Evolutionary conservation across 495 filamentous ascomycete genomes (phyloP), one percentile per base, ranked within the genome.

Genomic region (Penicillium robsamsonii): DNA sequence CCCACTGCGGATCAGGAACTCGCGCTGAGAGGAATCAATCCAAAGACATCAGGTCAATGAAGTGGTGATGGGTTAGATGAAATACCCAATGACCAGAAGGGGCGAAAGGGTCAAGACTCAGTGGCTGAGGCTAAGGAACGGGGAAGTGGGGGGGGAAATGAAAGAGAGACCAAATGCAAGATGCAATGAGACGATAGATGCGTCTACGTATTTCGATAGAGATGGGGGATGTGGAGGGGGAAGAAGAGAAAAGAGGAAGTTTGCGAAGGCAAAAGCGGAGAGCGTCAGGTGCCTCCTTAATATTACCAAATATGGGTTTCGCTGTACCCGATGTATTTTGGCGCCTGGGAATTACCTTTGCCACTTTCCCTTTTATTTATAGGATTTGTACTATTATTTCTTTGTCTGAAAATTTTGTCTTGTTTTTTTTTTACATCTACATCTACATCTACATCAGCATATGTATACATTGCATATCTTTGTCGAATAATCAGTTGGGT

Each of bases 271-370:
- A 59, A 67, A 69, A 69, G 66, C 66, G 66, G 66, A 69, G 66
- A 68, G 63, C 61, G 66, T 69, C 66, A 69, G 63, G 66, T 69
- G 63, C 61, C 66, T 68, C 66, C 66, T 66, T 64, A 69, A 69
- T 69, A 69, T 66, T 68, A 66, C 60, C 49, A 59, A 51, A 64
- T 55, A 17, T 29, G 45, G 43, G 46, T 50, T 50, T 20, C 46
- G 31, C 31, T 27, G 49, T 38, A 51, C 43, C 43, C 43, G 24
- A 63, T 59, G 52, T 48, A 50, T 42, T 62, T 58, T 54, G 55
- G 61, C 62, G 63, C 63, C 63, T 38, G 15, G 35, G 56, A 61
- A 44, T 51, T 35, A 48, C 55, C 20, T 25, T 35, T 49, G 18
- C 11, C 40, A 9, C 30, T 57, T 22, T 17, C 2, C 29, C 18